Percentiles rank a stretch among this genome's conserved stretches.
phyloP scores from a whole-genome alignment of 2,329 filamentous ascomycete genomes.

The Malbranchea zuffiana region DNA sequence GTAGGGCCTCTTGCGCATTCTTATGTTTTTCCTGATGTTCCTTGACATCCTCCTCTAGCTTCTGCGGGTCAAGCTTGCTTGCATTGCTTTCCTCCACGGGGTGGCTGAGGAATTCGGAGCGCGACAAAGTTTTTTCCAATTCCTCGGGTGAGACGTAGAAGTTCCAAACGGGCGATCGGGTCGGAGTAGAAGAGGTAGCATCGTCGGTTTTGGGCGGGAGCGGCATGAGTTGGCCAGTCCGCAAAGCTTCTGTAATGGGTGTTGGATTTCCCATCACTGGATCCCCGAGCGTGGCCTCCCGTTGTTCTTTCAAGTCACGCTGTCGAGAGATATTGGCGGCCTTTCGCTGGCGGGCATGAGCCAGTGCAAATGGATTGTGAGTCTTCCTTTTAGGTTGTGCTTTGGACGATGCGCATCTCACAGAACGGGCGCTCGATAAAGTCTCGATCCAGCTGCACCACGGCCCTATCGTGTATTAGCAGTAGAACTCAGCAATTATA shows the following conservation, averaged over 20 bases:
- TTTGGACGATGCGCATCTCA: constrained; percentile 49
- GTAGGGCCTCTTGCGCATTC: constrained; percentile 63
- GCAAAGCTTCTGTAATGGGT: constrained; percentile 73
- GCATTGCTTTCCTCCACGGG: constrained; percentile 25
- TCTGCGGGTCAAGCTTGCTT: constrained; percentile 28
- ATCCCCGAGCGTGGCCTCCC: constrained; percentile 58
- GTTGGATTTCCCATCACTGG: constrained; percentile 69
- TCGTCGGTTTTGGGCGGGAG: constrained; percentile 7
- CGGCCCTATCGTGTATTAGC: constrained; percentile 11
- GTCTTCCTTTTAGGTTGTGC: constrained; percentile 8
- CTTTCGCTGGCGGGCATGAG: constrained; percentile 73
- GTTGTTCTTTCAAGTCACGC: constrained; percentile 54
- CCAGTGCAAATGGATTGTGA: constrained; percentile 68
- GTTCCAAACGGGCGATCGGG: constrained; percentile 49
- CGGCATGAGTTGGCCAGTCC: constrained; percentile 38
- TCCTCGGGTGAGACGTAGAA: constrained; percentile 61
- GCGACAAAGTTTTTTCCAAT: constrained; percentile 53
- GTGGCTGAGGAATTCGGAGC: constrained; percentile 53
- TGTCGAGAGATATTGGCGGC: constrained; percentile 70
- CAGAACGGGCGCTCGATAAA: constrained; percentile 44
- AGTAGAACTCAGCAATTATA: neutral
- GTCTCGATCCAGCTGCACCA: constrained; percentile 35
- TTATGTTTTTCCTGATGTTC: constrained; percentile 48
- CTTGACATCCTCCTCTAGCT: constrained; percentile 27
- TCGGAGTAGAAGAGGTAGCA: constrained; percentile 3